Conservation (phyloP, 768 basidiomycete genomes). For the Boletus sp. region DNA sequence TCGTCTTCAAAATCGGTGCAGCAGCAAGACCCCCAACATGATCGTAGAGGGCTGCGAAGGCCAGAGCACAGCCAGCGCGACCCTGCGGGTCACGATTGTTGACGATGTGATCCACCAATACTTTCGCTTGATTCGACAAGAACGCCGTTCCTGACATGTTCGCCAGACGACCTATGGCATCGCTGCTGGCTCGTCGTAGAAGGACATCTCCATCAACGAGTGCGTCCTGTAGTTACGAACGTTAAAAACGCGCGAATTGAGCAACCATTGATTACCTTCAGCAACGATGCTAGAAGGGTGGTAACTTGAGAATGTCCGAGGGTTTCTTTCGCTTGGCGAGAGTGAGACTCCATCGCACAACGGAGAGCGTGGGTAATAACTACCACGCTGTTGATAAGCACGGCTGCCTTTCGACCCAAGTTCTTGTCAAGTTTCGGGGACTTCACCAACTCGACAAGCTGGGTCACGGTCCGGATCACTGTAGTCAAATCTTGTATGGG, state of each 20-base stretch:
- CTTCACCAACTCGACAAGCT: conserved; percentile 60
- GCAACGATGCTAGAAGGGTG: conserved; percentile 57
- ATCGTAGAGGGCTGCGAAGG: conserved; percentile 88
- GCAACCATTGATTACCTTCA: conserved; percentile 59
- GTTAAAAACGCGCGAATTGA: conserved; percentile 10
- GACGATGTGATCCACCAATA: conserved; percentile 89
- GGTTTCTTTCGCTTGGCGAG: conserved; percentile 60
- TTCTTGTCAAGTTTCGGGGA: conserved; percentile 86
- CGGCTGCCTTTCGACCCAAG: conserved; percentile 79
- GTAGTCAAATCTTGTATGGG: conserved; percentile 69
- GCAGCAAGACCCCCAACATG: conserved; percentile 94
- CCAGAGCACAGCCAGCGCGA: conserved; percentile 89
- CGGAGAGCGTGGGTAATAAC: conserved; percentile 72
- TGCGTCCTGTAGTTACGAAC: conserved; percentile 50
- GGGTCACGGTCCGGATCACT: conserved; percentile 50
- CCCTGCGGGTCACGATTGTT: conserved; percentile 90
- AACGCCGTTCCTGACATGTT: conserved; percentile 80
- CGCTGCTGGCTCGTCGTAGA: conserved; percentile 76
- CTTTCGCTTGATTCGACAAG: conserved; percentile 83
- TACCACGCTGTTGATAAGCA: conserved; percentile 73
- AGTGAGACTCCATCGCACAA: conserved; percentile 46
- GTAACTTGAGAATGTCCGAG: conserved; percentile 67
- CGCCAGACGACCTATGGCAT: conserved; percentile 84
- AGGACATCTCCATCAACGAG: conserved; percentile 77
- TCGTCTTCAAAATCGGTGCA: conserved; percentile 90